Base-by-base conservation (phyloP, 1,139 yeast genomes). In the Hansenula sp. region DNA sequence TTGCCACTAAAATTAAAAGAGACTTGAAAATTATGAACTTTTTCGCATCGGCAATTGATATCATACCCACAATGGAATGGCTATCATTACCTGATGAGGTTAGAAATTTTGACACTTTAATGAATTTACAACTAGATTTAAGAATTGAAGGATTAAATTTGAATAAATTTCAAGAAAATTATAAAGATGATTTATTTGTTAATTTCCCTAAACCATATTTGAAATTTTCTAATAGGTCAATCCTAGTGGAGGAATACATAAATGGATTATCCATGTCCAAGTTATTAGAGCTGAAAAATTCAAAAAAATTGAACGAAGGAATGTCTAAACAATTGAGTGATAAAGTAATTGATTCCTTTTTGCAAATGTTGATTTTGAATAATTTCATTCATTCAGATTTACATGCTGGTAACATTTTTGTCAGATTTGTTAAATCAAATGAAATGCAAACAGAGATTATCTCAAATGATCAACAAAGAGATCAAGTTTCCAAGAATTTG, bases 61-160 rank as follows among this genome's bases (percentile, higher is more conserved):
- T 64, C 16, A 70, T 91, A 3, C 99, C 99, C 1, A 89, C 96
- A 0, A 88, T 93, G 96, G 97, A 93, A 62, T 93, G 99, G 99
- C 70, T 93, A 8, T 88, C 96, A 6, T 68, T 93, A 41, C 99
- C 98, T 0, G 95, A 84, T 50, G 99, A 94, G 63, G 98, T 93
- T 2, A 87, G 82, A 36, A 95, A 90, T 57, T 93, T 93, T 62
- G 75, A 89, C 1, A 70, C 81, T 1, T 76, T 94, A 67, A 93
- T 93, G 98, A 79, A 82, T 41, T 65, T 89, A 42, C 99, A 93
- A 63, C 68, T 94, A 47, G 99, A 93, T 63, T 68, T 93, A 47
- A 72, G 98, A 53, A 88, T 93, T 32, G 99, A 93, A 61, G 95
- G 94, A 0, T 70, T 84, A 52, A 93, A 93, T 60, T 68, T 93